These are phyloP conservation scores for Phytophthora vignae DNA, from an alignment of 352 stramenopile genomes.

Conservation along the genomic window DNA sequence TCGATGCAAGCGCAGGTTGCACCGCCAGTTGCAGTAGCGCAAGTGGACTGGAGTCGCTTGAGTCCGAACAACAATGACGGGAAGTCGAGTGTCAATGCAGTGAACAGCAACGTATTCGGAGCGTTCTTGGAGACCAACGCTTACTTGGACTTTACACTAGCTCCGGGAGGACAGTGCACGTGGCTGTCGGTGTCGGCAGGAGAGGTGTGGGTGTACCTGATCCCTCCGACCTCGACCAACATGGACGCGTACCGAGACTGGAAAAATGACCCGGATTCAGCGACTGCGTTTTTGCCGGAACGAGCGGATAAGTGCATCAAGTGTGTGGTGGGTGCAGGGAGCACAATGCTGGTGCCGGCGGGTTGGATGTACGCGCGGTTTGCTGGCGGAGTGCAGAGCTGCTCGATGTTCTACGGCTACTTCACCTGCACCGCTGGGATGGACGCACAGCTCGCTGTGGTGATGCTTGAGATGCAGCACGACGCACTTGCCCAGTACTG, in stretches of 20 bases:
- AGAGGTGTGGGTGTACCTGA: slow-evolving; percentile 71
- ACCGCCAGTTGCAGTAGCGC: slow-evolving; percentile 52
- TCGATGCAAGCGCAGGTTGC: slow-evolving; percentile 42
- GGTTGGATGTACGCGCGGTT: slow-evolving; percentile 83
- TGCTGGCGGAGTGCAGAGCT: slow-evolving; percentile 47
- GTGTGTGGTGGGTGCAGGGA: slow-evolving; percentile 54
- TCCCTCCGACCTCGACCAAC: slow-evolving; percentile 60
- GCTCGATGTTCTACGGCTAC: slow-evolving; percentile 64
- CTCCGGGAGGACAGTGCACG: slow-evolving; percentile 54
- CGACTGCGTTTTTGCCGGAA: slow-evolving; percentile 68
- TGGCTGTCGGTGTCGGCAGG: slow-evolving; percentile 77
- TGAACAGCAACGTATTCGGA: slow-evolving; percentile 67
- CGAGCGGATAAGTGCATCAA: slow-evolving; percentile 81
- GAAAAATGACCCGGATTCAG: slow-evolving; percentile 48
- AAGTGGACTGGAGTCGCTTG: slow-evolving; percentile 64
- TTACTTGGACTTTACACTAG: slow-evolving; percentile 77
- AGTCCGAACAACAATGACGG: slow-evolving; percentile 19
- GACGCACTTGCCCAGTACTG: slow-evolving; percentile 41
- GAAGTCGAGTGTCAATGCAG: slow-evolving; percentile 8
- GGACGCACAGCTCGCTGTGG: slow-evolving; percentile 53
- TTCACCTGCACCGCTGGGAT: slow-evolving; percentile 66
- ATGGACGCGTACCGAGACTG: slow-evolving; percentile 67
- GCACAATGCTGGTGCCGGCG: slow-evolving; percentile 66
- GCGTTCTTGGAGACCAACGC: slow-evolving; percentile 57
- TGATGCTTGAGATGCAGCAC: slow-evolving; percentile 52